These are phyloP conservation scores for Ormosia semicastrata DNA, from an alignment of 306 rosid species.

Conservation along the genomic window DNA sequence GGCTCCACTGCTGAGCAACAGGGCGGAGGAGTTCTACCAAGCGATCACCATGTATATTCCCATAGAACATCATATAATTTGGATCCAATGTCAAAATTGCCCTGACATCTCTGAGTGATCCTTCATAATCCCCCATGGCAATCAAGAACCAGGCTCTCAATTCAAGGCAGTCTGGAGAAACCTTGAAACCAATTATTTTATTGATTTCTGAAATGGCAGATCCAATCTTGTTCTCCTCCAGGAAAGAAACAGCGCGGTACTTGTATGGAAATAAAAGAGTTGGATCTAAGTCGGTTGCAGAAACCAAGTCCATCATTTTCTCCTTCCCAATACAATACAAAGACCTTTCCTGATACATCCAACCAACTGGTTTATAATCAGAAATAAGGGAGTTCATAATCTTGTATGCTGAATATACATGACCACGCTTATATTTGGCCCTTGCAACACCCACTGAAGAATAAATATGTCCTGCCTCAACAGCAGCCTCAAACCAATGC, in stretches of 20 bases:
- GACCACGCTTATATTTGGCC: conserved; percentile 81
- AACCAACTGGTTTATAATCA: conserved; percentile 67
- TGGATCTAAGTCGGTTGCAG: conserved; percentile 80
- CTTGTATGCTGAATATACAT: conserved; percentile 73
- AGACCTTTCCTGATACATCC: conserved; percentile 94
- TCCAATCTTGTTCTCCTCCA: conserved; percentile 63
- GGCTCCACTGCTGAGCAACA: conserved; percentile 63
- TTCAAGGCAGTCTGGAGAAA: conserved; percentile 85
- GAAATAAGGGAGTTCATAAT: conserved; percentile 66
- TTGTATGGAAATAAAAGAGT: conserved; percentile 80
- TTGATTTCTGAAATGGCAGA: conserved; percentile 67
- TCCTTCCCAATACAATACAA: conserved; percentile 77
- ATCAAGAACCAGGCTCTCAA: conserved; percentile 80
- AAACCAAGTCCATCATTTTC: conserved; percentile 66
- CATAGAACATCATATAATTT: conserved; percentile 63
- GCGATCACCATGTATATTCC: conserved; percentile 66
- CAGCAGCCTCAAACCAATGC: conserved; percentile 64
- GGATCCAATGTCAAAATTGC: conserved; percentile 88
- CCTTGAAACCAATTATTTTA: conserved; percentile 73
- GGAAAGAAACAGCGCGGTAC: conserved; percentile 55
- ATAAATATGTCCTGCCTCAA: conserved; percentile 74
- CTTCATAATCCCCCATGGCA: conserved; percentile 72
- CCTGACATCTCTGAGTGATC: conserved; percentile 74
- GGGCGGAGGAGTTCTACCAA: conserved; percentile 71
- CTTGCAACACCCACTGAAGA: conserved; percentile 78